These are phyloP conservation scores for Serendipita sp. DNA, from an alignment of 768 basidiomycete genomes.

Conservation along the genomic window DNA sequence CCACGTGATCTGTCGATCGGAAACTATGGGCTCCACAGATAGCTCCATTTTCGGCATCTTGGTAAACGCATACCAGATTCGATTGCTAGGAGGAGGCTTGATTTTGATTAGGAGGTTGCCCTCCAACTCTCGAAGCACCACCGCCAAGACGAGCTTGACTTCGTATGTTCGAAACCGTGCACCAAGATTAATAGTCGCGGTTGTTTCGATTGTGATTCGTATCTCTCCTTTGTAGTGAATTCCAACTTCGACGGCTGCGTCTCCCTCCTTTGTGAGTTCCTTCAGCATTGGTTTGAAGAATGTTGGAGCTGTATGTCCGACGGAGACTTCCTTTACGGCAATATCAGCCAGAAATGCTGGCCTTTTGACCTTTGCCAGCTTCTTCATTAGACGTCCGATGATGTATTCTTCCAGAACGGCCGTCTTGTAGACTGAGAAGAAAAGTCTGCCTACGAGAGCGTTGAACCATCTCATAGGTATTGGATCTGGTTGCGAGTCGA, in stretches of 20 bases:
- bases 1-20: conserved; percentile 88
- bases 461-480: conserved; percentile 97
- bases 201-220: conserved; percentile 78
- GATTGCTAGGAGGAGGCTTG: conserved; percentile 88
- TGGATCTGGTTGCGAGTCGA: conserved; percentile 89
- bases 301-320: conserved; percentile 70
- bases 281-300: conserved; percentile 97
- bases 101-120: conserved; percentile 71
- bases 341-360: conserved; percentile 77
- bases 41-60: conserved; percentile 75
- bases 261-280: conserved; percentile 86
- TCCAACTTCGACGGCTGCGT: conserved; percentile 77
- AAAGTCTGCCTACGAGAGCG: conserved; percentile 79
- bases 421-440: conserved; percentile 84
- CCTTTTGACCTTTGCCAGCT: conserved; percentile 78
- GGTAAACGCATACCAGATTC: conserved; percentile 95
- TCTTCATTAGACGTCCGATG: conserved; percentile 81
- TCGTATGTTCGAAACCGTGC: conserved; percentile 75
- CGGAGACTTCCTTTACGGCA: conserved; percentile 73
- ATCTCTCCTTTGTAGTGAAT: conserved; percentile 75
- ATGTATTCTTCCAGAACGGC: conserved; percentile 68
- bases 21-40: conserved; percentile 85
- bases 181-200: conserved; percentile 72
- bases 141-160: conserved; percentile 79
- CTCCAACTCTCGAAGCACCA: conserved; percentile 75